These are phyloP conservation scores for Pseudozyma flocculosa DNA, from an alignment of 1,284 basidiomycete genomes.

Conservation along the genomic window DNA sequence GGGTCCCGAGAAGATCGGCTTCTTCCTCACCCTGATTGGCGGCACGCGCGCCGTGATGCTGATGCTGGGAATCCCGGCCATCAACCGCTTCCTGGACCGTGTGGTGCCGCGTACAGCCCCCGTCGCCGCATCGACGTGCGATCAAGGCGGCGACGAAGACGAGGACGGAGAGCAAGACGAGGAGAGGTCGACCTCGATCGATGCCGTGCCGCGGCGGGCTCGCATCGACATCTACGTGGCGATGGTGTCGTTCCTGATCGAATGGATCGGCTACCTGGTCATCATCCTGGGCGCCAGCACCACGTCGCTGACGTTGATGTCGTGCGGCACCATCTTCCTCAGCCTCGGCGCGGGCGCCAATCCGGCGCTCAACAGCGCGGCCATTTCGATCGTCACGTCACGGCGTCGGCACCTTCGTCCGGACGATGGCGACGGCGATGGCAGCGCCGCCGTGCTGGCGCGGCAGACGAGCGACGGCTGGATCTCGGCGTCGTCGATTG, in stretches of 20 bases:
- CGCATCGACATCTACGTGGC: conserved; percentile 21
- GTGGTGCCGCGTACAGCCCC: conserved; percentile 17
- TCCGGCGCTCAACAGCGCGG: conserved; percentile 26
- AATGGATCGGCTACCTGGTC: conserved; percentile 25
- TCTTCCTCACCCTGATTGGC: conserved; percentile 23
- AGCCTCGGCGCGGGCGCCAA: conserved; percentile 27
- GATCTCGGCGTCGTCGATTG: conserved; percentile 25
- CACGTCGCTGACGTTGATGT: conserved; percentile 22
- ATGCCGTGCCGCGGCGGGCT: conserved; percentile 18
- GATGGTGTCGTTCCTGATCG: conserved; percentile 26
- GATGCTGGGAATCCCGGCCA: conserved; percentile 25
- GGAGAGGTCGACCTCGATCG: conserved; percentile 5
- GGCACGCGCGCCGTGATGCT: conserved; percentile 24
- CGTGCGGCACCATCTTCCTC: conserved; percentile 22
- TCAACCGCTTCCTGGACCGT: conserved; percentile 22
- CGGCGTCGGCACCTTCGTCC: no score
- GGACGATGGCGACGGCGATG: no score
- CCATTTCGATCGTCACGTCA: conserved; percentile 28
- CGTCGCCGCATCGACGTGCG: no score
- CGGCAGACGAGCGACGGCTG: conserved; percentile 27
- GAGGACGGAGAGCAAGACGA: background rate
- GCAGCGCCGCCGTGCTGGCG: no score
- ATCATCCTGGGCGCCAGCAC: conserved; percentile 24
- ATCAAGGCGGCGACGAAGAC: background rate
- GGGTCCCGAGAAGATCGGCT: conserved; percentile 27